phyloP scores from a whole-genome alignment of 2,329 filamentous ascomycete genomes.

The Hymenoscyphus repandus region DNA sequence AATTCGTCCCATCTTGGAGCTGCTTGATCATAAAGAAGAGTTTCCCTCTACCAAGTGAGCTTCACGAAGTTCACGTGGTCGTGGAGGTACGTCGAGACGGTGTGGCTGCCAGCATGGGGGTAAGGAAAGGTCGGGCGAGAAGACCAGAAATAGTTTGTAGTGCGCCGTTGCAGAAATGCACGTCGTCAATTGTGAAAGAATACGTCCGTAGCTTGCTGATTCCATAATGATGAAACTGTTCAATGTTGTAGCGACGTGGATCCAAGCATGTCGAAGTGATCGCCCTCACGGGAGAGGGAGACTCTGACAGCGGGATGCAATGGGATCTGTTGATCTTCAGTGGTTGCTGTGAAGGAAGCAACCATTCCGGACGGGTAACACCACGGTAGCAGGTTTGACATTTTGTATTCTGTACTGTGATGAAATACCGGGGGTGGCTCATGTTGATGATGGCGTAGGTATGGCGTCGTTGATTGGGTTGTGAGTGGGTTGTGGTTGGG shows the following conservation, averaged over 20 bases:
- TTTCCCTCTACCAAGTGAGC: not conserved
- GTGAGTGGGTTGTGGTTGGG: too few species aligned
- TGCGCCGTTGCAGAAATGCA: not conserved
- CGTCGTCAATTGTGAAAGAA: not conserved
- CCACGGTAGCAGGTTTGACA: too few species aligned
- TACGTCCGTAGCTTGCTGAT: conserved; percentile 1
- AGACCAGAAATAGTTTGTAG: not conserved
- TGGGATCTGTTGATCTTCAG: not conserved
- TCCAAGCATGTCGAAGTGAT: too few species aligned
- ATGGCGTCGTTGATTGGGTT: too few species aligned
- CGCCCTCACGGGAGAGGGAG: not conserved
- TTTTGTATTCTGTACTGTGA: too few species aligned
- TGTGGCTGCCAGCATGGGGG: too few species aligned
- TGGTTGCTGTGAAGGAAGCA: too few species aligned
- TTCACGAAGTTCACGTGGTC: not conserved
- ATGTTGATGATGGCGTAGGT: too few species aligned
- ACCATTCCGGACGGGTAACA: too few species aligned
- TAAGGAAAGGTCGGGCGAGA: too few species aligned
- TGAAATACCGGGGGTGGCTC: too few species aligned
- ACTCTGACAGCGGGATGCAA: not conserved
- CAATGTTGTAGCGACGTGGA: not conserved
- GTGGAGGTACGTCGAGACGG: not conserved
- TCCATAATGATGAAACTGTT: conserved; percentile 1
- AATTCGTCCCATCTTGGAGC: not conserved
- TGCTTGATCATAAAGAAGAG: not conserved